Conservation (phyloP, 108 stramenopile species). For the Fistulifera pelliculosa region DNA sequence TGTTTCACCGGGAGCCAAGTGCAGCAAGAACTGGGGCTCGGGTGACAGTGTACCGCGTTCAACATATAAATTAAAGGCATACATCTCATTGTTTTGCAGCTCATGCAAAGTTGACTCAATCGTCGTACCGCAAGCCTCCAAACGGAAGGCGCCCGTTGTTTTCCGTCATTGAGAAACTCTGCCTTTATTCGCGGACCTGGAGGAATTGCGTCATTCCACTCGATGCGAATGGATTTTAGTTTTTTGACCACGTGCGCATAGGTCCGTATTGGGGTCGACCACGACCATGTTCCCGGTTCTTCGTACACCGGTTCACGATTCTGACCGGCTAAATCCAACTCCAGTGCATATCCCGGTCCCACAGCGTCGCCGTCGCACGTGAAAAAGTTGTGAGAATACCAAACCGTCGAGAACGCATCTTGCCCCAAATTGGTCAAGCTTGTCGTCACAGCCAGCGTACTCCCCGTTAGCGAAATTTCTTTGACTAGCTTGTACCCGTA, state of each 20-base stretch:
- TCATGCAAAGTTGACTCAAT: conserved; percentile 53
- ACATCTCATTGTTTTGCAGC: conserved; percentile 42
- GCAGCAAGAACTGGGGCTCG: conserved; percentile 61
- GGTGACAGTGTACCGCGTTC: conserved; percentile 71
- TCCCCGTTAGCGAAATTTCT: conserved; percentile 35
- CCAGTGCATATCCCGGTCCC: conserved; percentile 45
- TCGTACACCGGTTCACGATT: conserved; percentile 35
- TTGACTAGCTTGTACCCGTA: conserved; percentile 58
- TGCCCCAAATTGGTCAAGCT: conserved; percentile 58
- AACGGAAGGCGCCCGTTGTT: conserved; percentile 41
- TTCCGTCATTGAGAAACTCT: conserved; percentile 57
- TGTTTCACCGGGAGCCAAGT: conserved; percentile 53
- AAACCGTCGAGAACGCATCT: conserved; percentile 62
- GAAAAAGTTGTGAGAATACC: conserved; percentile 84
- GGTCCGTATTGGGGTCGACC: conserved; percentile 49
- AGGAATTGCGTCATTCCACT: conserved; percentile 37
- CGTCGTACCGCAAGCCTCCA: conserved; percentile 51
- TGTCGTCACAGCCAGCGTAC: conserved; percentile 44
- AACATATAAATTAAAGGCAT: conserved; percentile 69
- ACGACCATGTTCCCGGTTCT: conserved; percentile 58
- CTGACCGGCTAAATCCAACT: conserved; percentile 41
- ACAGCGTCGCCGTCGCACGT: conserved; percentile 58
- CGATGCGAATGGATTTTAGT: conserved; percentile 33
- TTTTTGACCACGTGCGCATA: conserved; percentile 38
- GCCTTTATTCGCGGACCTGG: conserved; percentile 67